Evolutionary conservation across 805 yeast species (phyloP).

Genomic region (Yueomyces sinensis): DNA sequence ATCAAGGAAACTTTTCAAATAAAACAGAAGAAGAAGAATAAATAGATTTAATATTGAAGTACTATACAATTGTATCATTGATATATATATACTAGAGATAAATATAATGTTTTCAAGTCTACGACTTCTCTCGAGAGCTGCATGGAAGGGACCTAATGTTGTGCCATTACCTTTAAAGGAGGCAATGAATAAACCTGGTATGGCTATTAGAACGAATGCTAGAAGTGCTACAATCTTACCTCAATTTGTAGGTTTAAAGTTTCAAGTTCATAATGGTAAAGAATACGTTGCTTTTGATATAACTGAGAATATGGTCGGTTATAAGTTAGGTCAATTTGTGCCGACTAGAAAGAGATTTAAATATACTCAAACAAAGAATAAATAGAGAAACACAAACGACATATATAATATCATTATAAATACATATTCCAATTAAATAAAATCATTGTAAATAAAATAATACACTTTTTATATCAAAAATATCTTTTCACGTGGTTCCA

Average conservation of each 20-base stretch:
- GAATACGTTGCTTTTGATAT: conserved; percentile 82
- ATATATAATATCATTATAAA: too few relatives aligned
- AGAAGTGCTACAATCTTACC: conserved; percentile 91
- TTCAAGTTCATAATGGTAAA: conserved; percentile 93
- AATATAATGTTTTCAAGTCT: conserved; percentile 6
- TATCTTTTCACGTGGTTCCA: too few relatives aligned
- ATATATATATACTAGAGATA: neutral
- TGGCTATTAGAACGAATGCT: conserved; percentile 92
- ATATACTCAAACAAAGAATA: conserved; percentile 66
- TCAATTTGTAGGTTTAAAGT: conserved; percentile 86
- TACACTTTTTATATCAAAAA: too few relatives aligned
- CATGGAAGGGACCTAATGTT: conserved; percentile 76
- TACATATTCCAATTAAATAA: too few relatives aligned
- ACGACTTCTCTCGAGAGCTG: conserved; percentile 35
- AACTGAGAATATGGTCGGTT: conserved; percentile 93
- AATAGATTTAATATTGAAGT: too few relatives aligned
- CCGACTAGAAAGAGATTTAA: conserved; percentile 83
- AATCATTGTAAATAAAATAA: too few relatives aligned
- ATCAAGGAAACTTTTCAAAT: too few relatives aligned
- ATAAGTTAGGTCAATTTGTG: conserved; percentile 89
- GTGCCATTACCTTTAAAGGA: conserved; percentile 90
- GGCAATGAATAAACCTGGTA: conserved; percentile 55
- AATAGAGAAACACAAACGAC: too few relatives aligned
- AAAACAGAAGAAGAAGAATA: too few relatives aligned
- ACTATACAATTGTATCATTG: too few relatives aligned